These are phyloP conservation scores for Colletotrichum higginsianum DNA, from an alignment of 2,329 filamentous ascomycete genomes.

Conservation along the genomic window DNA sequence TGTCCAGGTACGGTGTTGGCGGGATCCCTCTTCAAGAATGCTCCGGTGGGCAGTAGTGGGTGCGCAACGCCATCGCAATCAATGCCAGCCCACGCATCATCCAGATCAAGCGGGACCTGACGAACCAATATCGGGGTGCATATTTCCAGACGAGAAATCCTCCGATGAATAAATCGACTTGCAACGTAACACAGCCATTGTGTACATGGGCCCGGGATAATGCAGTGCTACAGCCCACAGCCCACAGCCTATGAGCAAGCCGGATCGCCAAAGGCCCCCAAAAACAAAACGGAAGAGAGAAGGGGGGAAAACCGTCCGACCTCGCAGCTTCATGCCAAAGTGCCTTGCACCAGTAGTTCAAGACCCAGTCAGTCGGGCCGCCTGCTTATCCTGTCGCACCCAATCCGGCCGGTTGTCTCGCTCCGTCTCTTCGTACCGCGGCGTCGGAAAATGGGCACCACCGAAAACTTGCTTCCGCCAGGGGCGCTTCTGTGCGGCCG, in stretches of 20 bases:
- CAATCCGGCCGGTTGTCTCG: slow-evolving; percentile 2
- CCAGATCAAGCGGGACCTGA: slow-evolving; percentile 31
- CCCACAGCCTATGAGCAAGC: not conserved
- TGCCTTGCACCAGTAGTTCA: too few species aligned
- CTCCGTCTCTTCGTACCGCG: slow-evolving; percentile 4
- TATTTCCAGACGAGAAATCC: slow-evolving; percentile 33
- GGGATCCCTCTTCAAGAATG: slow-evolving; percentile 21
- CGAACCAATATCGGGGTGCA: slow-evolving; percentile 22
- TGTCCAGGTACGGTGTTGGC: slow-evolving; percentile 20
- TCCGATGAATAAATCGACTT: slow-evolving; percentile 33
- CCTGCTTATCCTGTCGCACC: not conserved
- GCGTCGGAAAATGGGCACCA: slow-evolving; percentile 20
- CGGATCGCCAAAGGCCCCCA: not conserved
- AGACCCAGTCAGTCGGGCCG: too few species aligned
- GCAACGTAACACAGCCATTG: slow-evolving; percentile 20
- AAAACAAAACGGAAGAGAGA: too few species aligned
- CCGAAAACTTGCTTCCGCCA: slow-evolving; percentile 15
- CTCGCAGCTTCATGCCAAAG: too few species aligned
- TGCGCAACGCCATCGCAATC: slow-evolving; percentile 24
- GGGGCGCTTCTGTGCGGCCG: slow-evolving; percentile 30
- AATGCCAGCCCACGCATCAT: slow-evolving; percentile 15
- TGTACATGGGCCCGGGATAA: too few species aligned
- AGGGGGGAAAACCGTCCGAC: too few species aligned
- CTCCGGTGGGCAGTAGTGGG: slow-evolving; percentile 15
- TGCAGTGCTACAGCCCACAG: too few species aligned